Evolutionary conservation across 2,329 filamentous ascomycete genomes (phyloP).

Genomic region (Sclerotinia trifoliorum): DNA sequence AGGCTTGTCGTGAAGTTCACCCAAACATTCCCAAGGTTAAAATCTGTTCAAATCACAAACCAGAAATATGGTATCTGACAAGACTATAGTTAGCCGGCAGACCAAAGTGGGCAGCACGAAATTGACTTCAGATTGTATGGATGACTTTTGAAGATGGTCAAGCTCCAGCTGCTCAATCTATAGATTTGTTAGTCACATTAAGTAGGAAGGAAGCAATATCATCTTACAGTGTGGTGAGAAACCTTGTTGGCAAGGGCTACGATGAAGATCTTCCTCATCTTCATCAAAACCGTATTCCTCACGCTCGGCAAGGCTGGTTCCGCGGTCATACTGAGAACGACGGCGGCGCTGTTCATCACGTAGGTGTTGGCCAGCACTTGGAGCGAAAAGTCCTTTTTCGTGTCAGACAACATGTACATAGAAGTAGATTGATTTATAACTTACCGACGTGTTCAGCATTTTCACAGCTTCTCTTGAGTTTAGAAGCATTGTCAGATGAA

Average conservation of each 20-base stretch:
- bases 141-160: slow-evolving; percentile 11
- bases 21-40: slow-evolving; percentile 18
- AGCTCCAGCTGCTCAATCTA: slow-evolving; percentile 17
- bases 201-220: neutral
- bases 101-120: slow-evolving; percentile 13
- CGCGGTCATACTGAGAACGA: slow-evolving; percentile 77
- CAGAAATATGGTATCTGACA: slow-evolving; percentile 19
- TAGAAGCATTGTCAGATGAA: slow-evolving; percentile 76
- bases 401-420: slow-evolving; percentile 22
- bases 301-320: slow-evolving; percentile 64
- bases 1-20: slow-evolving; percentile 22
- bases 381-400: slow-evolving; percentile 71
- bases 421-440: slow-evolving; percentile 40
- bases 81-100: slow-evolving; percentile 6
- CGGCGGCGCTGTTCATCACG: slow-evolving; percentile 70
- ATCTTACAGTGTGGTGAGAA: slow-evolving; percentile 28
- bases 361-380: slow-evolving; percentile 70
- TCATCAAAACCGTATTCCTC: slow-evolving; percentile 36
- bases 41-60: slow-evolving; percentile 17
- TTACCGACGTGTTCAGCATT: slow-evolving; percentile 80
- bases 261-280: slow-evolving; percentile 21
- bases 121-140: slow-evolving; percentile 19
- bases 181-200: neutral
- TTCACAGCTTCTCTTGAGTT: slow-evolving; percentile 83
- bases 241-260: slow-evolving; percentile 20